Evolutionary conservation across 2,329 filamentous ascomycete species (phyloP), one percentile per base, ranked within the genome.

Genomic region (Claviceps lovelessii): DNA sequence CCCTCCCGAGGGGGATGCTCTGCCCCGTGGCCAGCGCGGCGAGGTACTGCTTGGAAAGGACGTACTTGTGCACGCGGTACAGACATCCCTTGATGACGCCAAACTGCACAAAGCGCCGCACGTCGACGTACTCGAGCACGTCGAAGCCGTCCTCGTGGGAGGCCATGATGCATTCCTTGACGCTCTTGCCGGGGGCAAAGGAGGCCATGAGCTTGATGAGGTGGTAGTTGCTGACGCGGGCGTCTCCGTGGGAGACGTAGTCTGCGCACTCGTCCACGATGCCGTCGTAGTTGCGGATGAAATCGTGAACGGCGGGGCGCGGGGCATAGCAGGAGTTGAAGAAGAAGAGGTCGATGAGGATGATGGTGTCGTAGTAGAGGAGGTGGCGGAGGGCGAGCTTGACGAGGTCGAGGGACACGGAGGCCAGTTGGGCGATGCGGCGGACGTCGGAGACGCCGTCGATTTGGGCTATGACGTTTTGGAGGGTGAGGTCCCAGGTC

Each of bases 41-140:
- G 28, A 85, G 69, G 61, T 82, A 80, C 65, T 81, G 78, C 63
- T 81, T 81, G 4, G 78, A 83, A 1, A 94, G 80, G 33, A 89
- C 86, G 66, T 94, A 94, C 67, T 93, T 94, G 72, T 97, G 89
- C 45, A 96, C 85, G 39, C 93, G 82, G 69, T 96, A 96, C 29
- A 98, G 72, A 61, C 94, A 87, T 17, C 91, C 90, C 71, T 97
- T 97, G 68, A 97, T 95, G 56, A 96, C 80, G 55, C 91, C 93
- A 64, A 97, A 98, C 56, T 95, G 94, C 59, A 97, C 88, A 59
- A 98, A 84, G 33, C 93, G 84, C 13, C 93, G 82, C 54, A 96
- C 82, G 67, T 98, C 93, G 55, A 98, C 83, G 63, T 85, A 84
- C 13, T 78, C 75, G 9, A 96, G 76, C 44, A 86, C 76, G 56